Evolutionary conservation across 2,329 filamentous ascomycete genomes (phyloP).

Genomic region (Apiospora phragmitis): DNA sequence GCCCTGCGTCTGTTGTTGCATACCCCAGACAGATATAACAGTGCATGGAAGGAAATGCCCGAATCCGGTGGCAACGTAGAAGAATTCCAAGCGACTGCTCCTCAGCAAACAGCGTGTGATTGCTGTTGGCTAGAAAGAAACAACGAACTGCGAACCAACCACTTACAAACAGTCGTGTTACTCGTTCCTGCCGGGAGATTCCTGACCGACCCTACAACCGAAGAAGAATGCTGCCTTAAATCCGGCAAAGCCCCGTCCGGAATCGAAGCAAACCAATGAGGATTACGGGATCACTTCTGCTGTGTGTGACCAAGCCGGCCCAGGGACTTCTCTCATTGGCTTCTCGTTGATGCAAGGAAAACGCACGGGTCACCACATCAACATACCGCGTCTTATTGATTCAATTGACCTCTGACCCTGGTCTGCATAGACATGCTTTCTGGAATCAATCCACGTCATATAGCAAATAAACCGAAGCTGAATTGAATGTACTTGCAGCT

Average conservation of each 20-base stretch:
- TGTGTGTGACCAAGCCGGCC: not conserved
- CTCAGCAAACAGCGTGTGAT: not conserved
- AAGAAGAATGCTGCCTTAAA: not conserved
- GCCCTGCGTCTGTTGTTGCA: not conserved
- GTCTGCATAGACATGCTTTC: not conserved
- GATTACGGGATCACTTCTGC: not conserved
- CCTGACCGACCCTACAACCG: too few relatives aligned
- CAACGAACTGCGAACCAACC: not conserved
- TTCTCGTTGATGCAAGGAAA: not conserved
- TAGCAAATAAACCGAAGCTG: not conserved
- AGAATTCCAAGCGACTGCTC: not conserved
- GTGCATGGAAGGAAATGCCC: not conserved
- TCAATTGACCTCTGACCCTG: not conserved
- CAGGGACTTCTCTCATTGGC: not conserved
- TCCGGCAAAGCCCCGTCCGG: not conserved
- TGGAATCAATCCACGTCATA: not conserved
- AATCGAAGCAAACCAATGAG: not conserved
- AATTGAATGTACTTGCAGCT: not conserved
- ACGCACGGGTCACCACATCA: not conserved
- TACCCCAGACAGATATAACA: not conserved
- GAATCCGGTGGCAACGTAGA: not conserved
- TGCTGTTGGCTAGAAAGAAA: not conserved
- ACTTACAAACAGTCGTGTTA: not conserved
- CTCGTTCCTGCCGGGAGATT: not conserved
- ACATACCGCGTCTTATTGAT: slow-evolving; percentile 1